These are phyloP conservation scores for Suhomyces canberraensis DNA, from an alignment of 805 yeast genomes.

Conservation along the genomic window DNA sequence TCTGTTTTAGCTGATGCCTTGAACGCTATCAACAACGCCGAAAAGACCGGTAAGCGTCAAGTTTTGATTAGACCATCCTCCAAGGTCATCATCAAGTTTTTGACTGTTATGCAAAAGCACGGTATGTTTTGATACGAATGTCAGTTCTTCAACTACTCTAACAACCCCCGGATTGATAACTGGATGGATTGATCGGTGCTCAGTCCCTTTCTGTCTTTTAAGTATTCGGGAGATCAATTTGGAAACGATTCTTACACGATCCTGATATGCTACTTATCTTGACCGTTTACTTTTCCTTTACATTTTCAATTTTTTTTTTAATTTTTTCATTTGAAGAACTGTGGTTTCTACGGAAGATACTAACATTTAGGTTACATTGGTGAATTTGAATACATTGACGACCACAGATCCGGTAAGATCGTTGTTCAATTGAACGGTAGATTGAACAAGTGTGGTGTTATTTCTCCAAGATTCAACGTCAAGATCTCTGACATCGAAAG, in stretches of 20 bases:
- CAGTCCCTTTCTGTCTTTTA: conserved; percentile 97
- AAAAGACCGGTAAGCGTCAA: conserved; percentile 98
- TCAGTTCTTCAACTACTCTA: background rate
- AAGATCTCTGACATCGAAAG: conserved; percentile 23
- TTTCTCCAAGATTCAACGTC: conserved; percentile 27
- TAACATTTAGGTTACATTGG: conserved; percentile 67
- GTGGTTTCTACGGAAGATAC: conserved; percentile 10
- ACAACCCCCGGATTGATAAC: conserved; percentile 87
- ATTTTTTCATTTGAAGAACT: background rate
- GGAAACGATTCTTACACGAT: conserved; percentile 71
- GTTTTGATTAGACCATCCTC: conserved; percentile 97
- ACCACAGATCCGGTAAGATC: conserved; percentile 98
- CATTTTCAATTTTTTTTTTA: conserved; percentile 25
- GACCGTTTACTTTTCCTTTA: conserved; percentile 70
- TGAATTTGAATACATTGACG: conserved; percentile 97
- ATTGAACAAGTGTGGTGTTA: conserved; percentile 31
- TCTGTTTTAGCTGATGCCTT: conserved; percentile 98
- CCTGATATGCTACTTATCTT: conserved; percentile 32
- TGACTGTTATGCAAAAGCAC: conserved; percentile 96
- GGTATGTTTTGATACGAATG: conserved; percentile 39
- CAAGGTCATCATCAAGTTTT: conserved; percentile 95
- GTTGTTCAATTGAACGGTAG: conserved; percentile 97
- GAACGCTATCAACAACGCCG: conserved; percentile 98
- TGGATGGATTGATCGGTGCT: conserved; percentile 89
- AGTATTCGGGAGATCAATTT: conserved; percentile 82